phyloP scores from a whole-genome alignment of 2,329 filamentous ascomycete genomes.

The Reticulascus tulasneorum region DNA sequence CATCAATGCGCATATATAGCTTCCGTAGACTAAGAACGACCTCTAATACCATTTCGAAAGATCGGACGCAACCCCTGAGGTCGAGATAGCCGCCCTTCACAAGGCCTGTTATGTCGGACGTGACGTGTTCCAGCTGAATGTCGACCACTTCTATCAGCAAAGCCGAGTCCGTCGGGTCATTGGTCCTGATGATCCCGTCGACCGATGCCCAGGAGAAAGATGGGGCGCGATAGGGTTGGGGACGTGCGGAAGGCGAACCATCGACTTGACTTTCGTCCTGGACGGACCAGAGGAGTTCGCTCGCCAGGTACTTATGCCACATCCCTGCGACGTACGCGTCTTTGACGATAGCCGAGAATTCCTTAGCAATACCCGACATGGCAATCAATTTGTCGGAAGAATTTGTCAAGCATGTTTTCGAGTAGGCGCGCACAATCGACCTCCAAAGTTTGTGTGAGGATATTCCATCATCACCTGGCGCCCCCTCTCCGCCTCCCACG shows the following conservation, averaged over 20 bases:
- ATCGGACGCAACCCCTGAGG: not conserved
- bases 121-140: not conserved
- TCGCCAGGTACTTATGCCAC: not conserved
- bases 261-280: not conserved
- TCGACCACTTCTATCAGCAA: not conserved
- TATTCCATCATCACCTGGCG: not conserved
- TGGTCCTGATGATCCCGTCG: fast-evolving
- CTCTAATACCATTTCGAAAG: constrained; percentile 1
- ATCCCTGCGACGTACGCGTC: constrained; percentile 1
- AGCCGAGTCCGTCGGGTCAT: not conserved
- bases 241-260: not conserved
- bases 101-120: not conserved
- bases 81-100: constrained; percentile 1
- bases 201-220: constrained; percentile 3
- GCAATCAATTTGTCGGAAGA: not conserved
- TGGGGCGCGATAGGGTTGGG: not conserved
- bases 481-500: not conserved
- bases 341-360: not conserved
- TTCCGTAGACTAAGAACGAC: not conserved
- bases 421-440: not conserved
- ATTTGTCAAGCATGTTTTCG: not conserved
- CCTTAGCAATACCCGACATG: not conserved
- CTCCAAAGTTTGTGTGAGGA: not conserved
- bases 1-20: not conserved
- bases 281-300: not conserved